Base-by-base conservation (phyloP, 73 alveolate species). In the Paramecium sexaurelia region DNA sequence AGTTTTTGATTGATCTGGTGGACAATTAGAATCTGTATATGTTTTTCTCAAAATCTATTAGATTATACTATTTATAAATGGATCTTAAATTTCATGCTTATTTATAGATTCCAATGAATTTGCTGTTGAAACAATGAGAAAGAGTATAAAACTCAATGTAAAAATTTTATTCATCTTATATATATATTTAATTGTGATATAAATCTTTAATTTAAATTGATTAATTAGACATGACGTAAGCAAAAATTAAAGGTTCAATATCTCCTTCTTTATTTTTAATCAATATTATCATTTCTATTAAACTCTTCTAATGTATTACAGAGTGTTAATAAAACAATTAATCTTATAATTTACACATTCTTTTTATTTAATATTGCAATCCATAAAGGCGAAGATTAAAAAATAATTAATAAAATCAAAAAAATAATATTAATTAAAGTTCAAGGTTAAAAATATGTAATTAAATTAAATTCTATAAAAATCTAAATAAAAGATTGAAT, bases 1-100 rank as follows among this genome's bases (percentile, higher is more conserved):
- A 24, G 90, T 78, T 10, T 78, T 78, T 17, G 73, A 78, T 78
- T 78, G 32, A 1, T 37, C 55, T 13, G 90, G 90, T 8, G 90
- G 90, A 11, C 90, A 78, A 20, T 24, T 20, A 41, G 7, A 24
- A 27, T 45, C 90, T 71, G 56, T 37, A n/a, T 11, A 20, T 35
- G 55, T 2, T 71, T 71, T 71, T 71, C 86, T 71, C 17, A 71
- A 71, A 33, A 71, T 27, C 35, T 71, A 71, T 71, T 71, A 9
- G 83, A 33, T 71, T 71, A 36, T n/a, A 20, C 32, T 37, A 40
- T 71, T 17, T 13, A 61, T n/a, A 35, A 29, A 27, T 5, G 83
- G 33, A 66, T 26, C 20, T 24, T 32, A 11, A 8, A 26, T 17
- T 7, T 61, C 22, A 27, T 2, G 82, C 24, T 61, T 11, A 17